These are phyloP conservation scores for Myriosclerotinia duriaeana DNA, from an alignment of 2,329 filamentous ascomycete species.

Conservation along the genomic window DNA sequence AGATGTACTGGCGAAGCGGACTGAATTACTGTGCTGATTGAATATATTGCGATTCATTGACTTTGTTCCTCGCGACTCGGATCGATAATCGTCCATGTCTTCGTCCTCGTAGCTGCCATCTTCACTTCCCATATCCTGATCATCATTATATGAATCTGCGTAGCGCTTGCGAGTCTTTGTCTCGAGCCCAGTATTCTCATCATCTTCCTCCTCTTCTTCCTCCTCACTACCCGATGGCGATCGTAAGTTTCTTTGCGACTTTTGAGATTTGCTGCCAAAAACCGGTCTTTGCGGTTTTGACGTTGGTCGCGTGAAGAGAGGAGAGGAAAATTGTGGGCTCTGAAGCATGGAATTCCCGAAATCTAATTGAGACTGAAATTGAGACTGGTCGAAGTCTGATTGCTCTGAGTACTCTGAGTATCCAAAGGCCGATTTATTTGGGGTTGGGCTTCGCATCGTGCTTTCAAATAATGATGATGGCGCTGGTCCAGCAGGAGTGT, in stretches of 20 bases:
- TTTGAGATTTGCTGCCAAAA: conserved; percentile 15
- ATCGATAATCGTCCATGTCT: conserved; percentile 31
- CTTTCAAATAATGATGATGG: conserved; percentile 52
- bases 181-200: conserved; percentile 44
- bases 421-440: conserved; percentile 36
- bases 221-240: conserved; percentile 43
- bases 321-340: conserved; percentile 29
- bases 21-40: conserved; percentile 50
- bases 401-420: conserved; percentile 41
- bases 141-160: conserved; percentile 42
- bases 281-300: conserved; percentile 46
- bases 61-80: conserved; percentile 38
- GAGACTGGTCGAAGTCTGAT: conserved; percentile 30
- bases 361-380: conserved; percentile 32
- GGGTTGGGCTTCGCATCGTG: conserved; percentile 46
- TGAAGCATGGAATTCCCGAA: conserved; percentile 29
- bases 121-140: conserved; percentile 43
- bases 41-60: conserved; percentile 35
- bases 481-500: conserved; percentile 55
- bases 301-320: conserved; percentile 29
- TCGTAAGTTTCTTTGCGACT: conserved; percentile 29
- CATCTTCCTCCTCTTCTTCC: conserved; percentile 47
- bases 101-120: conserved; percentile 46
- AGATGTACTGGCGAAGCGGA: conserved; percentile 36
- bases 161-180: conserved; percentile 42